Evolutionary conservation across 805 yeast genomes (phyloP).

Genomic region (Wickerhamiella azyma): DNA sequence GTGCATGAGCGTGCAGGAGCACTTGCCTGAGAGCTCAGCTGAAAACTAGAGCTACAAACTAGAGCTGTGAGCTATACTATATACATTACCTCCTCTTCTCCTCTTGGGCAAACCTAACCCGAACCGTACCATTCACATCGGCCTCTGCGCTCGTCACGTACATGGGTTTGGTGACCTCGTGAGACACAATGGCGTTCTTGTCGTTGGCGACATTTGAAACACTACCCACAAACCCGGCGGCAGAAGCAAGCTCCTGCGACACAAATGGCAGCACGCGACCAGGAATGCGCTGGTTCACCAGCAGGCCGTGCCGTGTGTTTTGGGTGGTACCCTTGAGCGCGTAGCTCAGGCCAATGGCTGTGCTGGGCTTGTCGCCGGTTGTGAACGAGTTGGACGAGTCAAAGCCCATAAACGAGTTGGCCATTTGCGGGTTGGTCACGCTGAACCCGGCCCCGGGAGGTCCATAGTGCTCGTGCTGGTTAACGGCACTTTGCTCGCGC

Average conservation of each 20-base stretch:
- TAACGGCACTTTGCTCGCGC: constrained; percentile 4
- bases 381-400: neutral
- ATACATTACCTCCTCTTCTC: neutral
- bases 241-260: constrained; percentile 12
- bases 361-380: neutral
- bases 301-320: constrained; percentile 24
- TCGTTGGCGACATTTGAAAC: constrained; percentile 2
- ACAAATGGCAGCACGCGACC: constrained; percentile 19
- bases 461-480: constrained; percentile 8
- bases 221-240: constrained; percentile 23
- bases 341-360: constrained; percentile 22
- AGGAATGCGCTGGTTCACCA: constrained; percentile 14
- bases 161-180: neutral
- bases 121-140: neutral
- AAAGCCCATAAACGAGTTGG: constrained; percentile 6
- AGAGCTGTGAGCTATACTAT: neutral
- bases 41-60: no score
- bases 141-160: constrained; percentile 1
- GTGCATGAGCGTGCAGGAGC: neutral
- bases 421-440: neutral
- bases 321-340: constrained; percentile 21
- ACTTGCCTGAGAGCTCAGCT: no score
- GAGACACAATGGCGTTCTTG: neutral
- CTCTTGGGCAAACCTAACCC: neutral
- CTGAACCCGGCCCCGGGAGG: neutral